Percentiles rank a stretch among this genome's conserved stretches.
Evolutionary conservation across 139 green algal species (phyloP).

Genomic region (Gonium pectorale): DNA sequence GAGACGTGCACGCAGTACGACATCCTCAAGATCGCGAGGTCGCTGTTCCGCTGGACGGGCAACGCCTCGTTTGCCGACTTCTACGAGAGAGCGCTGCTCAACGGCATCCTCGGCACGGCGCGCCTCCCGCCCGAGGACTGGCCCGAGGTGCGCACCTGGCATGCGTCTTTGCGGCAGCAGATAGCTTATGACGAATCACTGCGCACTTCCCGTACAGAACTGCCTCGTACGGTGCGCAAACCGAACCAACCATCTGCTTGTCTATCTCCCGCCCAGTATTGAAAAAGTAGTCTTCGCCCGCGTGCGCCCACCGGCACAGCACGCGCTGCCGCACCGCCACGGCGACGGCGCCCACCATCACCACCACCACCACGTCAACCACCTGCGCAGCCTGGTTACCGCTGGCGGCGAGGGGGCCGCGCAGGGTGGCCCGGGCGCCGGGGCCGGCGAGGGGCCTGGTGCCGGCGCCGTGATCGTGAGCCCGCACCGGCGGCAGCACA

Average conservation of each 20-base stretch:
- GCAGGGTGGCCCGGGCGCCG: neutral
- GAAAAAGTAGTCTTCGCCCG: too few relatives aligned
- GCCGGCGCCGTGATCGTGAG: neutral
- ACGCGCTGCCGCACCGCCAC: conserved; percentile 19
- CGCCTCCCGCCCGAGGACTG: conserved; percentile 39
- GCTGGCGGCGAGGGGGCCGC: neutral
- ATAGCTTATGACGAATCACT: too few relatives aligned
- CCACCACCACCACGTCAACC: conserved; percentile 32
- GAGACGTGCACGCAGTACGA: conserved; percentile 74
- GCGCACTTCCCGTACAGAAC: too few relatives aligned
- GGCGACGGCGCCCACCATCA: conserved; percentile 15
- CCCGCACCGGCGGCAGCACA: conserved; percentile 19
- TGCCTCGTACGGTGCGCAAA: too few relatives aligned
- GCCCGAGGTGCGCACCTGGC: conserved; percentile 5
- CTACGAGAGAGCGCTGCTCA: conserved; percentile 71
- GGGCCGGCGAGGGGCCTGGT: neutral
- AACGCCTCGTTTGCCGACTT: conserved; percentile 53
- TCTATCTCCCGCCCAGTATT: too few relatives aligned
- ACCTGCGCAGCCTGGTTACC: conserved; percentile 13
- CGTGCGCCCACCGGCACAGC: neutral
- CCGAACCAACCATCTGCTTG: too few relatives aligned
- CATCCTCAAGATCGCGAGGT: conserved; percentile 69
- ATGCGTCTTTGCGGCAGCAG: too few relatives aligned
- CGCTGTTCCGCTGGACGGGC: conserved; percentile 68
- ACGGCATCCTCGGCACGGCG: conserved; percentile 54